Evolutionary conservation across 2,329 filamentous ascomycete genomes (phyloP), one percentile per base, ranked within the genome.

Genomic region (Penicillium brevicompactum): DNA sequence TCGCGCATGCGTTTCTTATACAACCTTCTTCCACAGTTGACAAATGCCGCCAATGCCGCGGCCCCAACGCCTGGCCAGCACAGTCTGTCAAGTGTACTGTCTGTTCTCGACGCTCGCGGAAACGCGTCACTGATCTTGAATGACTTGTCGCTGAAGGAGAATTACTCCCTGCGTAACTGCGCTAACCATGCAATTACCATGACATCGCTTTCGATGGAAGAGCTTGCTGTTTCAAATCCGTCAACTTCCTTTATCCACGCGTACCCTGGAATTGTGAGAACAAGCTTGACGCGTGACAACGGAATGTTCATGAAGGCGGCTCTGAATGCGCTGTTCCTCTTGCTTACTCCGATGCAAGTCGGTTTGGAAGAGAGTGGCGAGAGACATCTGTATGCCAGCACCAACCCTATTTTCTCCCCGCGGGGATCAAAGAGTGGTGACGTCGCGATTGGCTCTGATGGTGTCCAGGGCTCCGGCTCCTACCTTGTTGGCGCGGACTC

Each of bases 201-300:
- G 57, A 58, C 55, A 4, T 49, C 55, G 14, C 46, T 63, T 40
- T 56, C 56, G 49, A 45, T 71, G 56, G 59, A 60, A 32, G 74
- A 80, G 14, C 67, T 85, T 3, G 78, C 82, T 0, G 67, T 69
- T 3, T 63, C 73, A 10, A 75, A 81, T 24, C 80, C 80, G 0
- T 70, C 71, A 2, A 77, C 77, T 0, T 75, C 74, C 1, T 84
- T 84, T 65, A 63, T 80, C 16, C 82, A 84, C 51, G 71, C 75
- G 2, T 80, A 73, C 51, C 80, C 81, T 0, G 76, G 78, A 3
- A 67, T 74, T 14, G 80, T 84, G 38, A 59, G 58, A 24, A 62
- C 58, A 5, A 56, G 56, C 14, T 16, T 61, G 13, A 34, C 49
- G 43, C 56, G 58, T 7, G 56, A 58, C 1, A 55, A 54, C 14